Base-by-base conservation (phyloP, 208 protist genomes). In the Giardia duodenalis region DNA sequence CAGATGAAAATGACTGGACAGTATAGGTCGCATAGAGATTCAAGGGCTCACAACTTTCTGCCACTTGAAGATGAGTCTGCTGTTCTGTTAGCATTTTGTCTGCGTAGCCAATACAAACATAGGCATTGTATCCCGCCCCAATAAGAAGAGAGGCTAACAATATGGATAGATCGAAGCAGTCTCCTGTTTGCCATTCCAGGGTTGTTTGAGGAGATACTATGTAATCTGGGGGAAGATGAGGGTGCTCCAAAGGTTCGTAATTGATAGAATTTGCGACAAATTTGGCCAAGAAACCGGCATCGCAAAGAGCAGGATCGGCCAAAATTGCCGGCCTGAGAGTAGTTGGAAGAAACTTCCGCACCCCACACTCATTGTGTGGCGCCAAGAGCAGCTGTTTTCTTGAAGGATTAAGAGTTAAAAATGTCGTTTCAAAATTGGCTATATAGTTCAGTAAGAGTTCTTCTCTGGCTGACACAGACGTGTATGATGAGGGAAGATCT, bases 71-170 rank as follows among this genome's bases (percentile, higher is more conserved):
- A n/a, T 3, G 43, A 19, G 10, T 91, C 0, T 43, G 2, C 88
- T 86, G 44, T 0, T 47, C 45, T 0, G 76, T 90, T 3, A 93
- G 10, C 0, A 0, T 39, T 46, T 46, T 0, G 0, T 87, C 47
- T 0, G 97, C 97, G 88, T 96, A 97, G 3, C 97, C 97, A 86
- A 96, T 92, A 0, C 97, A 96, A 3, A 97, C 96, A 88, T 97
- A 97, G 1, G 95, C 96, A 90, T 97, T 96, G 94, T 96, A 98
- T n/a, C 96, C 96, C 4, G 94, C 93, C 0, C 97, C 97, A 2
- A 94, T 93, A n/a, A 97, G 95, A 67, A 97, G 76, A 44, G 97
- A 97, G 0, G 92, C 45, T 39, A 97, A 94, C 0, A 97, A 92
- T 4, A 97, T 86, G 30, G 94, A 95, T 91, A 97, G 93, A 89